Conservation (phyloP, 2,329 filamentous ascomycete species). For the Claviceps sp. region DNA sequence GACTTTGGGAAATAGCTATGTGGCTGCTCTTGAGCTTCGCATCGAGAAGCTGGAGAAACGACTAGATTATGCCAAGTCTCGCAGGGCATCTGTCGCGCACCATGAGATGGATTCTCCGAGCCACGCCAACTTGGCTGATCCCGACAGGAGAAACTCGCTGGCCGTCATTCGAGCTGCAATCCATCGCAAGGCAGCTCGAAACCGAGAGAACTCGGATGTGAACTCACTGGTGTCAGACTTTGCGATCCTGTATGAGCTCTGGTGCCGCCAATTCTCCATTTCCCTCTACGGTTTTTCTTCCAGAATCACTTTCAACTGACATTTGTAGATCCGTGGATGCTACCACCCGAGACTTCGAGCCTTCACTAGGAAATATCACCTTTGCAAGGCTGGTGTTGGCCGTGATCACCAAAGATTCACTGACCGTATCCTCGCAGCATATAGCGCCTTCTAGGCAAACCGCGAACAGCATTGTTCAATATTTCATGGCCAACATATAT, state of each 20-base stretch:
- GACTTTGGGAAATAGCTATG: conserved; percentile 46
- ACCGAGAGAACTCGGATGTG: conserved; percentile 69
- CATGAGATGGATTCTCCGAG: conserved; percentile 40
- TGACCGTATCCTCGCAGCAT: conserved; percentile 48
- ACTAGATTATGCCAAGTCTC: conserved; percentile 54
- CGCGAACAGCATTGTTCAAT: conserved; percentile 58
- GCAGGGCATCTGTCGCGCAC: conserved; percentile 56
- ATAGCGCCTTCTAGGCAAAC: conserved; percentile 59
- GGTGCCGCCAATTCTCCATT: neutral
- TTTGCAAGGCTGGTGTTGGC: conserved; percentile 81
- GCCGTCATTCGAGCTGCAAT: conserved; percentile 49
- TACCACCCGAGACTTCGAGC: conserved; percentile 85
- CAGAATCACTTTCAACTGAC: neutral
- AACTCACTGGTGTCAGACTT: conserved; percentile 90
- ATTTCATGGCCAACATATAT: conserved; percentile 76
- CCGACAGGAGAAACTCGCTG: conserved; percentile 51
- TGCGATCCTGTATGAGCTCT: conserved; percentile 58
- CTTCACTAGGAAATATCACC: conserved; percentile 77
- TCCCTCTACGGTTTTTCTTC: neutral
- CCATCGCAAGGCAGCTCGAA: conserved; percentile 49
- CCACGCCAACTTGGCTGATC: conserved; percentile 13
- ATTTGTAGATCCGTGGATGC: conserved; percentile 70
- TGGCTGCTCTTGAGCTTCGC: conserved; percentile 82
- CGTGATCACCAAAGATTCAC: conserved; percentile 60
- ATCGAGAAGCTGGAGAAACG: conserved; percentile 78